These are phyloP conservation scores for Viola odorata DNA, from an alignment of 345 rosid species.

Conservation along the genomic window DNA sequence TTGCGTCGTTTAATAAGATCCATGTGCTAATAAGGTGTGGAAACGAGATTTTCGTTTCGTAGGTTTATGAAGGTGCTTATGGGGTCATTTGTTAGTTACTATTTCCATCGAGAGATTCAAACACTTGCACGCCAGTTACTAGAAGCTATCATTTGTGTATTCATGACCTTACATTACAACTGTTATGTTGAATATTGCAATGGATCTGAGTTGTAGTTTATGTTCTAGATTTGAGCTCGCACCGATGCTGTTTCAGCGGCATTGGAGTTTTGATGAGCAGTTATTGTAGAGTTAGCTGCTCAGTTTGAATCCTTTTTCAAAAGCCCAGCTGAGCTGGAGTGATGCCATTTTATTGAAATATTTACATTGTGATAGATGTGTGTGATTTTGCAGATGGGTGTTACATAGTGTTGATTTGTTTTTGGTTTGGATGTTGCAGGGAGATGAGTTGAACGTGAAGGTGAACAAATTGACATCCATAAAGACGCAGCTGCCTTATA, in stretches of 20 bases:
- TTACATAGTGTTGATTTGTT: not conserved
- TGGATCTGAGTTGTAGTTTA: no score
- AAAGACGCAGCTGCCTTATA: slow-evolving; percentile 90
- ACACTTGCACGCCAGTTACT: no score
- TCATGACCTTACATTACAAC: no score
- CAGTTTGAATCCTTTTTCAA: no score
- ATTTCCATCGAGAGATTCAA: no score
- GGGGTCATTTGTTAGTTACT: not conserved
- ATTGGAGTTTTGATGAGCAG: not conserved
- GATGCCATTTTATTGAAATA: no score
- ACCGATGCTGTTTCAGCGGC: no score
- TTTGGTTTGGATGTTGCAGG: slow-evolving; percentile 34
- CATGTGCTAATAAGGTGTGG: not conserved
- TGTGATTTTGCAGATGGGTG: not conserved
- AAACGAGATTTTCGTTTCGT: not conserved
- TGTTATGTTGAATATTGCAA: no score
- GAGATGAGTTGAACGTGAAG: slow-evolving; percentile 71
- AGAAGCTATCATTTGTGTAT: no score
- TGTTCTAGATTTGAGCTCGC: no score
- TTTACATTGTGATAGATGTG: not conserved
- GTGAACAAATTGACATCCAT: slow-evolving; percentile 89
- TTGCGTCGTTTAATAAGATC: not conserved
- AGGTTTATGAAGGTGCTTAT: not conserved
- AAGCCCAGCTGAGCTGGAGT: no score
- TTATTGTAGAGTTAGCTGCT: not conserved